A percentile compares a stretch with the other conserved stretches of the same genome.
Conservation (phyloP, 768 basidiomycete genomes). For the Brasilioporus rufonigricans region DNA sequence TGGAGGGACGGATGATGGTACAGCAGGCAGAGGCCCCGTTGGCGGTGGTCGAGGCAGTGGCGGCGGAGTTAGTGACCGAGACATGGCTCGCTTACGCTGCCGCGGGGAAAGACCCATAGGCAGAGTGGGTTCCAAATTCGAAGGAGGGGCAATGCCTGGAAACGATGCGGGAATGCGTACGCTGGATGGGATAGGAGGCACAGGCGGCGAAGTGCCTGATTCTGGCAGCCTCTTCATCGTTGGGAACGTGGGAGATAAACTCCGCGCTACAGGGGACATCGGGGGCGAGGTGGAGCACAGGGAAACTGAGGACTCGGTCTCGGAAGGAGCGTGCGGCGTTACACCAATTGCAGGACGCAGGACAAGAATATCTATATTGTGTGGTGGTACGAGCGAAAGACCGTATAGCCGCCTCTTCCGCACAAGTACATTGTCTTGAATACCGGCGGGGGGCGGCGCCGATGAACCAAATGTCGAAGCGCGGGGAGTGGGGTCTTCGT, state of each 20-base stretch:
- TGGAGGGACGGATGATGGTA: slow-evolving; percentile 23
- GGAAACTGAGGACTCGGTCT: slow-evolving; percentile 13
- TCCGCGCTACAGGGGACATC: slow-evolving; percentile 4
- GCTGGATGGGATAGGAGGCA: slow-evolving; percentile 4
- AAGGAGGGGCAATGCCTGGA: slow-evolving; percentile 2
- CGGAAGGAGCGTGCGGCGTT: slow-evolving; percentile 21
- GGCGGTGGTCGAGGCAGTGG: slow-evolving; percentile 28
- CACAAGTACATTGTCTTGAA: background rate
- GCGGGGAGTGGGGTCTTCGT: slow-evolving; percentile 29
- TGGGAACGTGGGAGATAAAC: slow-evolving; percentile 3
- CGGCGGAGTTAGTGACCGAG: slow-evolving; percentile 27
- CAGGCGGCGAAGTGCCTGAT: background rate
- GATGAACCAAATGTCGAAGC: slow-evolving; percentile 17
- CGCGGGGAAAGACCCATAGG: slow-evolving; percentile 14
- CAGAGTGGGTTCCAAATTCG: slow-evolving; percentile 21
- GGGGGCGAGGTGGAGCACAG: slow-evolving; percentile 12
- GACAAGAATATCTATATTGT: background rate
- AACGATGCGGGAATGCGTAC: background rate
- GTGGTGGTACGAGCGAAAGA: slow-evolving; percentile 18
- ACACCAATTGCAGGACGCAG: slow-evolving; percentile 23
- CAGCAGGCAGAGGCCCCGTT: slow-evolving; percentile 28
- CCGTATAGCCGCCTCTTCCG: slow-evolving; percentile 10
- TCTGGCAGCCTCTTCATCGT: background rate
- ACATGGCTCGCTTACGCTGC: slow-evolving; percentile 21
- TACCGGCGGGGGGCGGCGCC: background rate